phyloP scores from a whole-genome alignment of 495 filamentous ascomycete species.

The Hypoxylon rickii region DNA sequence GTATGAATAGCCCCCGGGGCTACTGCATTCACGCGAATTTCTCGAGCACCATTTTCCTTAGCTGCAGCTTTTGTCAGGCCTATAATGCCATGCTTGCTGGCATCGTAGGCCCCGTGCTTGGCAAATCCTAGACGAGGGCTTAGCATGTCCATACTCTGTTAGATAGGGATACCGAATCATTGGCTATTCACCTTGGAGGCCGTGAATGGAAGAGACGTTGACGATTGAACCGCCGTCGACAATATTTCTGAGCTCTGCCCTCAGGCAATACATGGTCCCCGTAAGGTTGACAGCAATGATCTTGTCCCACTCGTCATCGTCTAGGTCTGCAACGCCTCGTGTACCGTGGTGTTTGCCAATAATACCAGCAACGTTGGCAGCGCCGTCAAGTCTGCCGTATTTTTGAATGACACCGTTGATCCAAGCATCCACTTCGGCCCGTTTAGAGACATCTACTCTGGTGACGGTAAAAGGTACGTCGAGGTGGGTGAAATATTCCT shows the following conservation, averaged over 20 bases:
- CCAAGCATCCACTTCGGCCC: conserved; percentile 43
- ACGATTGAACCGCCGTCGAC: conserved; percentile 57
- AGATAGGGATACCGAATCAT: not conserved
- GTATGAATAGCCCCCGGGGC: conserved; percentile 63
- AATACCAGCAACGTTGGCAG: conserved; percentile 62
- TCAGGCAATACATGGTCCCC: conserved; percentile 62
- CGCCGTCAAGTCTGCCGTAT: conserved; percentile 55
- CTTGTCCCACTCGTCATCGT: conserved; percentile 56
- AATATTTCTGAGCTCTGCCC: conserved; percentile 57
- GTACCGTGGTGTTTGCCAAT: conserved; percentile 41
- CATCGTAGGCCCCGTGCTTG: conserved; percentile 56
- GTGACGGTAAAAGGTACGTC: conserved; percentile 35
- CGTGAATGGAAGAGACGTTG: conserved; percentile 61
- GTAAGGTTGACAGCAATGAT: conserved; percentile 61
- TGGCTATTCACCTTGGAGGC: conserved; percentile 48
- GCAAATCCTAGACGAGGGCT: conserved; percentile 40
- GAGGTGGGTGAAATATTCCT: conserved; percentile 33
- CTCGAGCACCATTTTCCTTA: conserved; percentile 57
- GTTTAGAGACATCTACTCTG: conserved; percentile 41
- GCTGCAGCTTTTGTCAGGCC: conserved; percentile 63
- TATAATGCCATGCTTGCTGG: conserved; percentile 61
- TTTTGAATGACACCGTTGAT: conserved; percentile 39
- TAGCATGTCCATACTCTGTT: conserved; percentile 3
- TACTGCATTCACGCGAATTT: conserved; percentile 63
- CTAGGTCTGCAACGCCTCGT: conserved; percentile 38